phyloP scores from a whole-genome alignment of 768 basidiomycete species.

The Rhodotorula graminis region DNA sequence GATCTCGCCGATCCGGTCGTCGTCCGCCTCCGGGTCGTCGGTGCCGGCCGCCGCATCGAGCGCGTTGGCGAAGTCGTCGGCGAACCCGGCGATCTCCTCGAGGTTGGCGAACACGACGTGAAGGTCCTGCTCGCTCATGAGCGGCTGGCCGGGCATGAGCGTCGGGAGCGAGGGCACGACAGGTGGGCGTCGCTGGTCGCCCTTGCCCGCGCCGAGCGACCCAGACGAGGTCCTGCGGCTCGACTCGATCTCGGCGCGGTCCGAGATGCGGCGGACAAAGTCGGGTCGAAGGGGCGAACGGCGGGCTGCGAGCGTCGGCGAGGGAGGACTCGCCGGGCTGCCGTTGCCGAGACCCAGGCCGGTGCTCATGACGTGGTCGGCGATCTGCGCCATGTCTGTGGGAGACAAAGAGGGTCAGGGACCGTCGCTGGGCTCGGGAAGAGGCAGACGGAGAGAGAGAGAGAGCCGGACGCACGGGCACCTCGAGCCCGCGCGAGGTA shows the following conservation, averaged over 20 bases:
- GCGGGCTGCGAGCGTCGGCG: not conserved
- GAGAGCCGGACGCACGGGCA: constrained; percentile 26
- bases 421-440: not conserved
- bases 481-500: constrained; percentile 27
- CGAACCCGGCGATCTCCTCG: constrained; percentile 39
- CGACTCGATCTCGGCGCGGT: not conserved
- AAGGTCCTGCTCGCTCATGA: constrained; percentile 31
- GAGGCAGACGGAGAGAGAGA: not conserved
- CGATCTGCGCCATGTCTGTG: constrained; percentile 32
- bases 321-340: not conserved
- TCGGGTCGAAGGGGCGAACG: not conserved
- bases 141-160: constrained; percentile 23
- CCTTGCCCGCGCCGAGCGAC: not conserved
- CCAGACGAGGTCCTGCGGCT: not conserved
- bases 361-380: constrained; percentile 36
- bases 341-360: constrained; percentile 30
- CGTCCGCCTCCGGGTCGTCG: not conserved
- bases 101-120: constrained; percentile 41
- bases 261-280: not conserved
- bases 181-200: constrained; percentile 2
- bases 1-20: constrained; percentile 36
- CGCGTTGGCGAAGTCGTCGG: constrained; percentile 31
- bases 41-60: constrained; percentile 26
- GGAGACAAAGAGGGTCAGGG: no score
- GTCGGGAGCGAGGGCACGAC: constrained; percentile 4